These are phyloP conservation scores for Begonia masoniana DNA, from an alignment of 306 rosid species.

Conservation along the genomic window DNA sequence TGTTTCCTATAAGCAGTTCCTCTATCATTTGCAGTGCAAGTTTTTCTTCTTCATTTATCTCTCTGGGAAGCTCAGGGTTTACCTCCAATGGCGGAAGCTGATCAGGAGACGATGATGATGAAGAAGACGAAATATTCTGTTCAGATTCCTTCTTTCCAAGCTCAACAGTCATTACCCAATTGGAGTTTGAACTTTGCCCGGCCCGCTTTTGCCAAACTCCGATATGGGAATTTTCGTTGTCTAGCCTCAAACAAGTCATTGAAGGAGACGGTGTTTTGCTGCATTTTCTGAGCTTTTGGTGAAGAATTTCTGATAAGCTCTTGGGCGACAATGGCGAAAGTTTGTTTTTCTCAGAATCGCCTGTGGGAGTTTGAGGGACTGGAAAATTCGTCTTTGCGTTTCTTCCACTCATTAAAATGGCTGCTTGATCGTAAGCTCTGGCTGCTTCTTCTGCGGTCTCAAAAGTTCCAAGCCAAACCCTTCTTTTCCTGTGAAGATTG, in stretches of 20 bases:
- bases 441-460: slow-evolving; percentile 22
- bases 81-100: neutral
- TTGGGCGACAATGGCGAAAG: slow-evolving; percentile 15
- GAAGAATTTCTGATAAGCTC: slow-evolving; percentile 39
- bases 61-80: slow-evolving; percentile 12
- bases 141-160: slow-evolving; percentile 20
- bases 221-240: slow-evolving; percentile 47
- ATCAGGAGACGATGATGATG: slow-evolving; percentile 1
- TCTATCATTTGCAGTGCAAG: slow-evolving; percentile 64
- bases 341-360: slow-evolving; percentile 1
- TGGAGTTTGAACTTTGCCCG: slow-evolving; percentile 36
- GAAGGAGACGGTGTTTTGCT: slow-evolving; percentile 46
- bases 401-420: slow-evolving; percentile 19
- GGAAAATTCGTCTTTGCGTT: slow-evolving; percentile 22
- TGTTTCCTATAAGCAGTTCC: slow-evolving; percentile 28
- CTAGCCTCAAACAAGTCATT: slow-evolving; percentile 62
- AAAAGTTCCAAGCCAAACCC: slow-evolving; percentile 19
- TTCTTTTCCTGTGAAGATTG: slow-evolving; percentile 11
- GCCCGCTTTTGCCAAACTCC: slow-evolving; percentile 77
- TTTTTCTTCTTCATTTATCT: slow-evolving; percentile 43
- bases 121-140: neutral
- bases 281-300: slow-evolving; percentile 52
- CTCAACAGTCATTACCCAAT: slow-evolving; percentile 52
- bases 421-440: slow-evolving; percentile 15
- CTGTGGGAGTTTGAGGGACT: slow-evolving; percentile 21